Evolutionary conservation across 176 grass and related monocot species (phyloP).

Genomic region (Themeda triandra): DNA sequence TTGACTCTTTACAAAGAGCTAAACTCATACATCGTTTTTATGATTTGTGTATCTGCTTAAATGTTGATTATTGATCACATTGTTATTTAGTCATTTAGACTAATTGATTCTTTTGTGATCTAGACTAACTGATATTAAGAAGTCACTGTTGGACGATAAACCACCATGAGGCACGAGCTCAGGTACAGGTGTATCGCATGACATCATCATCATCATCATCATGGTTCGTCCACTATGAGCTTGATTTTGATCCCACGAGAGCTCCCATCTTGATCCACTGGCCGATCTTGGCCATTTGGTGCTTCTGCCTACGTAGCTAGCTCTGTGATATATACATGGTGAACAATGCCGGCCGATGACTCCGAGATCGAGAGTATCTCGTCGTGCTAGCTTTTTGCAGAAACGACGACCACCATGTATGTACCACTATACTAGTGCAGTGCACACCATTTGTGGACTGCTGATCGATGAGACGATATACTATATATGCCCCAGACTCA

Average conservation of each 20-base stretch:
- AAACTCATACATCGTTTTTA: no score
- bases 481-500: background rate
- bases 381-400: background rate
- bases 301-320: background rate
- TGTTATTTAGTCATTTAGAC: no score
- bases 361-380: background rate
- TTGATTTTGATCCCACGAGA: background rate
- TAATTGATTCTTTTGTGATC: no score
- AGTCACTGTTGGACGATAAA: background rate
- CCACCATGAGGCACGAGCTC: background rate
- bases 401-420: background rate
- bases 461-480: background rate
- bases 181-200: background rate
- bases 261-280: background rate
- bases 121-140: background rate
- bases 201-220: background rate
- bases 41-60: no score
- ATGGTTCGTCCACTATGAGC: background rate
- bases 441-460: background rate
- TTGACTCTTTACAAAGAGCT: no score
- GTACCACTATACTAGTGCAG: background rate
- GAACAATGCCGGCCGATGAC: background rate
- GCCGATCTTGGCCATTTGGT: background rate
- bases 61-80: no score
- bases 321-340: no score